phyloP scores from a whole-genome alignment of 1,139 yeast genomes.

The Kodamaea alishanica region DNA sequence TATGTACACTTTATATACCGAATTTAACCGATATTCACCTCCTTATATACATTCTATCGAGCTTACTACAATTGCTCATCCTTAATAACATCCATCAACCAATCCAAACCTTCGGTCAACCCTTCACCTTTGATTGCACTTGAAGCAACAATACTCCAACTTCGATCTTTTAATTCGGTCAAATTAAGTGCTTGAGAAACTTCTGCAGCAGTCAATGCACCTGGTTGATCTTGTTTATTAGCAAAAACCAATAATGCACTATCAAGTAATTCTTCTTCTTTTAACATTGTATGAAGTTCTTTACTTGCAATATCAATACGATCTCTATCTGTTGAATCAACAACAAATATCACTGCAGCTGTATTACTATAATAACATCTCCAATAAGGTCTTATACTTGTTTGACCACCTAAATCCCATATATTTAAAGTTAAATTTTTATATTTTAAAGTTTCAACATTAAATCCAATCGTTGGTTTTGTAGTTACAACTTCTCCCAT shows the following conservation, averaged over 20 bases:
- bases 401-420: constrained; percentile 96
- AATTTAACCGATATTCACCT: background rate
- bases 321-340: constrained; percentile 94
- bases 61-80: constrained; percentile 70
- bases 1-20: background rate
- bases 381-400: constrained; percentile 97
- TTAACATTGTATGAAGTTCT: constrained; percentile 86
- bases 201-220: constrained; percentile 92
- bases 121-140: constrained; percentile 97
- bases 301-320: constrained; percentile 84
- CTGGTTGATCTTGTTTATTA: constrained; percentile 95
- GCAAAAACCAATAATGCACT: constrained; percentile 93
- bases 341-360: constrained; percentile 94
- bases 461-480: constrained; percentile 92
- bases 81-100: constrained; percentile 93
- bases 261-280: constrained; percentile 87
- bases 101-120: constrained; percentile 90
- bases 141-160: constrained; percentile 97
- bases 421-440: constrained; percentile 84
- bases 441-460: constrained; percentile 89
- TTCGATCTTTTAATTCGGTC: constrained; percentile 87
- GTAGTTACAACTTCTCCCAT: constrained; percentile 94
- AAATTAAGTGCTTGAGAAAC: constrained; percentile 83
- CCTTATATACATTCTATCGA: background rate
- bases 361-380: constrained; percentile 95